These are phyloP conservation scores for Ogataea hybrid DNA, from an alignment of 1,139 yeast species.

Conservation along the genomic window DNA sequence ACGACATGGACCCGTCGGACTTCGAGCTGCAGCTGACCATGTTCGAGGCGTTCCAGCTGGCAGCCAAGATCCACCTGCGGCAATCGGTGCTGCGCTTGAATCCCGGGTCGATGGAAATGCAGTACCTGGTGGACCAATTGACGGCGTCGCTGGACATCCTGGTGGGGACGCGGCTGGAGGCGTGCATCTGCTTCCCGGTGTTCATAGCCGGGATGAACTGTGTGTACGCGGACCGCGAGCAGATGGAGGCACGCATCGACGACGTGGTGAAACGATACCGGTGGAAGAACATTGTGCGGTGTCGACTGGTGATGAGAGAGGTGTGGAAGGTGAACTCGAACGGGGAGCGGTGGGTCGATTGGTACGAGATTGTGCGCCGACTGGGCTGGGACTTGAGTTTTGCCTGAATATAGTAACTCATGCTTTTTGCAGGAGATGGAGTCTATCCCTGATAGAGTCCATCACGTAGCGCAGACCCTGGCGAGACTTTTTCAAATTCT, in stretches of 20 bases:
- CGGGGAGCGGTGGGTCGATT: constrained; percentile 54
- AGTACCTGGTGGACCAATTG: constrained; percentile 54
- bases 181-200: constrained; percentile 70
- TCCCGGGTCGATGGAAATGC: constrained; percentile 65
- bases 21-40: constrained; percentile 65
- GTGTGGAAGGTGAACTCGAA: constrained; percentile 50
- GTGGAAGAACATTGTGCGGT: constrained; percentile 65
- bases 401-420: constrained; percentile 40
- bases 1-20: constrained; percentile 48
- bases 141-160: constrained; percentile 58
- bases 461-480: constrained; percentile 78
- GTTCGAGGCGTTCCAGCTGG: constrained; percentile 69
- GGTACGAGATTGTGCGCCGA: constrained; percentile 64
- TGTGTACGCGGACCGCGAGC: constrained; percentile 47
- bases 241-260: constrained; percentile 53
- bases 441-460: constrained; percentile 41
- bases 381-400: constrained; percentile 80
- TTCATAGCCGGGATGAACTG: constrained; percentile 77
- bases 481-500: constrained; percentile 64
- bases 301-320: constrained; percentile 56
- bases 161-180: constrained; percentile 66
- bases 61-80: constrained; percentile 65
- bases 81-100: constrained; percentile 62
- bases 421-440: constrained; percentile 10
- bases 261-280: constrained; percentile 59